Base-by-base conservation (phyloP, 2,329 filamentous ascomycete genomes). In the Alternaria ethzedia region DNA sequence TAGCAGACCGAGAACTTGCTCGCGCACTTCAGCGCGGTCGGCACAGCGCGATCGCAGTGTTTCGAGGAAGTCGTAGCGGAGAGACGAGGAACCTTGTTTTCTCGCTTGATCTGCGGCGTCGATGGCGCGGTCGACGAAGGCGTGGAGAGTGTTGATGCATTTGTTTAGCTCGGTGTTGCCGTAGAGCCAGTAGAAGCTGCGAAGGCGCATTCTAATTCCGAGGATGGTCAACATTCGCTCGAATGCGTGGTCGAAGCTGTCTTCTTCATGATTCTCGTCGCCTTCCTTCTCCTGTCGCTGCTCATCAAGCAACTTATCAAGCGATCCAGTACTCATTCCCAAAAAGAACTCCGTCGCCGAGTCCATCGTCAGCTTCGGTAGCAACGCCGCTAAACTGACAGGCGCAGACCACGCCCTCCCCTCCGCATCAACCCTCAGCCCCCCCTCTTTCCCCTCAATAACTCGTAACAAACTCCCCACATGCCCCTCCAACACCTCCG, bases 1-100 rank as follows among this genome's bases (percentile, higher is more conserved):
- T 10, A 87, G 78, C 61, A 87, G 82, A 66, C 85, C 85, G 44
- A 86, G 77, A 8, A 85, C 74, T 62, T 87, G 83, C 17, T 56
- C 62, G 11, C 52, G 52, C 20, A 61, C 59, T 12, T 61, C 59
- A 5, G 46, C 52, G 8, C 59, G 54, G 21, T 61, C 21, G 21
- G 59, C 17, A 44, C 52, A 61, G 32, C 59, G 36, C 25, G 15
- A 17, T n/a, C 59, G 52, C 2, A 61, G 59, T 50, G 26, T 25
- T 11, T 61, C 59, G 15, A 61, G 46, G 46, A 61, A 61, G 46
- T 61, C 54, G 20, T 61, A 61, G 32, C 59, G 59, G 5, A 61
- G 45, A 0, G 50, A 36, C 0, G 52, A 61, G 1, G 26, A 51
- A 13, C 52, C 36, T 23, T 51, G 52, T 6, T 61, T 21, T n/a